These are phyloP conservation scores for Quercus phellos DNA, from an alignment of 331 rosid species.

Conservation along the genomic window DNA sequence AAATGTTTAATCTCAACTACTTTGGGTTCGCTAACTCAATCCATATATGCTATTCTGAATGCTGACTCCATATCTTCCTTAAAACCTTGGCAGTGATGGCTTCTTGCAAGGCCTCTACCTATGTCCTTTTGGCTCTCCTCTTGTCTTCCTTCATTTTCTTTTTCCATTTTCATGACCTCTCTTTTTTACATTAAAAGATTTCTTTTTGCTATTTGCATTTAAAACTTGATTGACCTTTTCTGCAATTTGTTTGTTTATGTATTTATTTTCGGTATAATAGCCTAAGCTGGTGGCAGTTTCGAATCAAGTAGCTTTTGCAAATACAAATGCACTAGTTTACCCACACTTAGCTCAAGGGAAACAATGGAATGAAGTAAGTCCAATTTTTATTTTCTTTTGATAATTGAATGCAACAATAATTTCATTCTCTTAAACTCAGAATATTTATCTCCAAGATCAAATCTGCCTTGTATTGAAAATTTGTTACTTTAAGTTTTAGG, in stretches of 20 bases:
- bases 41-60: neutral
- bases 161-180: too few relatives aligned
- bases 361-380: slow-evolving; percentile 75
- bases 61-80: neutral
- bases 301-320: slow-evolving; percentile 47
- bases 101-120: neutral
- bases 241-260: slow-evolving; percentile 1
- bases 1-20: neutral
- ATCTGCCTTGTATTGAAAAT: too few relatives aligned
- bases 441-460: too few relatives aligned
- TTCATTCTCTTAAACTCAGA: too few relatives aligned
- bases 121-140: neutral
- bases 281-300: slow-evolving; percentile 83
- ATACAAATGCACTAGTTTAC: slow-evolving; percentile 85
- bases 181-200: neutral
- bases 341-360: slow-evolving; percentile 91
- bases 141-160: neutral
- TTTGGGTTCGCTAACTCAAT: neutral
- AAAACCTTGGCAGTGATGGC: neutral
- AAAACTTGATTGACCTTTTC: neutral
- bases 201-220: neutral
- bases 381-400: slow-evolving; percentile 4
- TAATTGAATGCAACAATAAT: neutral
- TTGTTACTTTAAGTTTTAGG: too few relatives aligned
- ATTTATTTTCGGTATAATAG: slow-evolving; percentile 32